Percentiles rank a stretch among this genome's conserved stretches.
Conservation (phyloP, 371 early-diverging fungal genomes). For the Zychaea mexicana region DNA sequence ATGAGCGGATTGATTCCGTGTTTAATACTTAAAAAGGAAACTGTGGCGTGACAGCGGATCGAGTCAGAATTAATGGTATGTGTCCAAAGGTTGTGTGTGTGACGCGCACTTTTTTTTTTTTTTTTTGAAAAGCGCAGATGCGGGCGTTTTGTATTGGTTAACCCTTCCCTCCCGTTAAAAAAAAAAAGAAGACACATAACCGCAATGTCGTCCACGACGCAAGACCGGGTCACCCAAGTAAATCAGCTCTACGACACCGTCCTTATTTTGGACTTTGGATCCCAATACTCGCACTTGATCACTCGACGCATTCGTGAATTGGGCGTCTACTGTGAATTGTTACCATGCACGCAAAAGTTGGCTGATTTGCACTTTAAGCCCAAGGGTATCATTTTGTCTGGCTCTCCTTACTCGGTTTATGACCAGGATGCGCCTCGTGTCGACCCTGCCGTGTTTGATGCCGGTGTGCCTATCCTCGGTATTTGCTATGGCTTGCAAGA, state of each 20-base stretch:
- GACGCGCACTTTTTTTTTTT: too few species aligned
- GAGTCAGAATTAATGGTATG: too few species aligned
- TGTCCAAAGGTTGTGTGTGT: too few species aligned
- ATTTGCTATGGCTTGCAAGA: conserved; percentile 98
- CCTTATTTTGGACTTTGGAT: conserved; percentile 98
- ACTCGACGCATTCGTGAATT: conserved; percentile 94
- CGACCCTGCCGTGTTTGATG: conserved; percentile 86
- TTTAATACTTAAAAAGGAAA: too few species aligned
- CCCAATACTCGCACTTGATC: conserved; percentile 97
- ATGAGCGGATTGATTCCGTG: too few species aligned
- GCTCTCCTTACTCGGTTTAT: conserved; percentile 96
- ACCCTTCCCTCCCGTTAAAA: not conserved
- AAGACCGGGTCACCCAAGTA: conserved; percentile 58
- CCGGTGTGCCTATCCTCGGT: conserved; percentile 93
- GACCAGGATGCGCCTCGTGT: conserved; percentile 94
- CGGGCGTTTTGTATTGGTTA: too few species aligned
- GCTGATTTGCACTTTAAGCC: conserved; percentile 92
- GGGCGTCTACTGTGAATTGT: conserved; percentile 97
- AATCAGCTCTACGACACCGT: conserved; percentile 90
- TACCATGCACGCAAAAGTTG: conserved; percentile 95
- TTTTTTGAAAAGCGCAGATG: too few species aligned
- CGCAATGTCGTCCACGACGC: conserved; percentile 9
- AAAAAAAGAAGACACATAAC: not conserved
- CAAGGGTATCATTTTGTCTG: conserved; percentile 95
- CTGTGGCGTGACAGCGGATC: too few species aligned